Evolutionary conservation across 1,284 basidiomycete genomes (phyloP), one percentile per base, ranked within the genome.

Genomic region (Xerocomus amazonicus): DNA sequence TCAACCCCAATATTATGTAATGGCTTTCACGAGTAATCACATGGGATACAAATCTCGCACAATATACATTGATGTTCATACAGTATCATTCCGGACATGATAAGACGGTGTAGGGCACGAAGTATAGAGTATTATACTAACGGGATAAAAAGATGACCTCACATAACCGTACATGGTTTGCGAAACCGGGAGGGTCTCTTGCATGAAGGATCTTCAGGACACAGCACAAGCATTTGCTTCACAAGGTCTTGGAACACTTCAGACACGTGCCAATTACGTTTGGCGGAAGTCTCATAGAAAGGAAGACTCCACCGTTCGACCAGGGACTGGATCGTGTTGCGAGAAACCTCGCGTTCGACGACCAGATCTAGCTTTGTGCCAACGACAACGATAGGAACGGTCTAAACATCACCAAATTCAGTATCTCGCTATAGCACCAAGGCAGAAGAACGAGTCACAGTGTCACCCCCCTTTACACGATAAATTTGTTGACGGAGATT

Each of bases 301-400:
- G 88, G 87, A 17, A 90, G 69, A 39, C 75, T 74, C 90, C 90
- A 92, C 8, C 75, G 72, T 39, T 70, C 71, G 7, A 84, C 80
- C 7, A 91, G 75, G 9, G 78, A 70, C 58, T 86, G 79, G 38
- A 91, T 87, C 0, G 79, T 80, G 40, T 70, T 74, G 38, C 79
- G 75, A 17, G 80, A 78, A 5, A 95, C 90, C 62, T 92, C 89
- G 28, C 92, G 80, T 68, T 94, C 91, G 53, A 79, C 81, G 32
- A 78, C 77, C 47, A 94, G 80, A 67, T 95, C 92, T 52, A 90
- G 78, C 69, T 95, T 95, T 47, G 92, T 93, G 38, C 92, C 92
- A 14, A 92, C 90, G 10, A 94, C 78, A 33, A 94, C 87, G 58
- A 95, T 88, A 9, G 92, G 92, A 28, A 89, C 69, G 34, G 72